Percentiles rank a stretch among this genome's conserved stretches.
phyloP scores from a whole-genome alignment of 2,329 filamentous ascomycete genomes.

The Sporothrix pallida region DNA sequence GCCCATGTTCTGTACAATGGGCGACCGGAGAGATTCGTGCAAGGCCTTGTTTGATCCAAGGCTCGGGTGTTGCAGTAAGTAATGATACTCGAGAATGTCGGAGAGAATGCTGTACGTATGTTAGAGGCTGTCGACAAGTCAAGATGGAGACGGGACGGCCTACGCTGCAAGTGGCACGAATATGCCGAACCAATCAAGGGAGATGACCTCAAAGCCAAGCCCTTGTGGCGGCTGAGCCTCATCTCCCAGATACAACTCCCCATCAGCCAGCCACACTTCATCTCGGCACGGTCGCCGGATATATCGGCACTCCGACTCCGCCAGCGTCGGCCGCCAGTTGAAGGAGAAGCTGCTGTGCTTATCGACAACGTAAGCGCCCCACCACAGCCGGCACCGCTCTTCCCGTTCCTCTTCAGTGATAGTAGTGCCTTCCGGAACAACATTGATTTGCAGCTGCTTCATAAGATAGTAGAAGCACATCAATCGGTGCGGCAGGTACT shows the following conservation, averaged over 20 bases:
- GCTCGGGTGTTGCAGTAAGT: slow-evolving; percentile 7
- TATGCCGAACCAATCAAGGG: slow-evolving; percentile 16
- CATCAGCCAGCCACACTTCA: neutral
- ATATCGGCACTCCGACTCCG: slow-evolving; percentile 11
- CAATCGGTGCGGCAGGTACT: slow-evolving; percentile 8
- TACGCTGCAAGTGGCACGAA: slow-evolving; percentile 17
- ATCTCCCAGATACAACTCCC: neutral
- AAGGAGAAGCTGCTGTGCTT: slow-evolving; percentile 26
- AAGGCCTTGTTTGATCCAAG: neutral
- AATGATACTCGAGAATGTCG: slow-evolving; percentile 23
- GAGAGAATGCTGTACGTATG: neutral
- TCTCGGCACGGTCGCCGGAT: slow-evolving; percentile 9
- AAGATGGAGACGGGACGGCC: neutral
- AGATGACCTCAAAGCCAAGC: slow-evolving; percentile 2
- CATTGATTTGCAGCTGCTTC: slow-evolving; percentile 17
- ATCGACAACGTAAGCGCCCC: slow-evolving; percentile 18
- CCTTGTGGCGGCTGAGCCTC: neutral
- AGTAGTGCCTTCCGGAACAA: neutral
- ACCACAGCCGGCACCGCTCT: slow-evolving; percentile 15
- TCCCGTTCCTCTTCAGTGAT: neutral
- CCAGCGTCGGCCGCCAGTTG: slow-evolving; percentile 21
- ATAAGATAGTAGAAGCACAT: slow-evolving; percentile 2
- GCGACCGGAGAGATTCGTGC: neutral
- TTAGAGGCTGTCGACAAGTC: no score
- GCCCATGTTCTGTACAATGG: slow-evolving; percentile 11